Evolutionary conservation across 257 asterid genomes (phyloP), one percentile per base, ranked within the genome.

Genomic region (Fraxinus pennsylvanica): DNA sequence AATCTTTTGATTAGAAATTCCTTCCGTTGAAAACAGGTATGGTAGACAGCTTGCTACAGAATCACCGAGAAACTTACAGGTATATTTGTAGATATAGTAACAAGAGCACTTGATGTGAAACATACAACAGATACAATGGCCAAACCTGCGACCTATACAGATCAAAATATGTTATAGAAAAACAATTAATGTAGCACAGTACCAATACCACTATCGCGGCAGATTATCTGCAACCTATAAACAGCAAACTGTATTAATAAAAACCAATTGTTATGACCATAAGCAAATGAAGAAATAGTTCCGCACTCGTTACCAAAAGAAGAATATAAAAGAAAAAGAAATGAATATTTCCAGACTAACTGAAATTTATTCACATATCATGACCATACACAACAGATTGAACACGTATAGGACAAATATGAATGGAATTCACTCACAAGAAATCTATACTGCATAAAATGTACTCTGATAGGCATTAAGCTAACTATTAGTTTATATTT

Each of bases 61-160:
- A 79, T 21, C 69, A 68, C 71, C 67, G 82, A 74, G 73, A 50
- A 54, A 74, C 93, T 76, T 89, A 94, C 98, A 13, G 99, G 97
- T 75, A 90, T 88, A 72, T 91, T 84, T 30, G 98, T 89, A 73
- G 82, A 81, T 43, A 95, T 82, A 65, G 96, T 92, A 61, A 91
- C 82, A 15, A 81, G 47, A 41, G 98, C 96, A 89, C 93, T 91
- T 72, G 93, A 85, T 41, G 96, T 87, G 79, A 93, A 95, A 83
- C 98, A 84, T 73, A 93, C 19, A 15, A 95, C 90, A 59, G 93
- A 93, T 35, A 93, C 98, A 81, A 87, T 84, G 68, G 97, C 97
- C 93, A 95, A 80, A 35, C 98, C 92, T 43, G 97, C 92, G 78
- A 95, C 97, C 99, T 95, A 86, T 78, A 84, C 19, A 12, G 1